Conservation (phyloP, 768 basidiomycete species). For the Pleurotus tuber-regium region DNA sequence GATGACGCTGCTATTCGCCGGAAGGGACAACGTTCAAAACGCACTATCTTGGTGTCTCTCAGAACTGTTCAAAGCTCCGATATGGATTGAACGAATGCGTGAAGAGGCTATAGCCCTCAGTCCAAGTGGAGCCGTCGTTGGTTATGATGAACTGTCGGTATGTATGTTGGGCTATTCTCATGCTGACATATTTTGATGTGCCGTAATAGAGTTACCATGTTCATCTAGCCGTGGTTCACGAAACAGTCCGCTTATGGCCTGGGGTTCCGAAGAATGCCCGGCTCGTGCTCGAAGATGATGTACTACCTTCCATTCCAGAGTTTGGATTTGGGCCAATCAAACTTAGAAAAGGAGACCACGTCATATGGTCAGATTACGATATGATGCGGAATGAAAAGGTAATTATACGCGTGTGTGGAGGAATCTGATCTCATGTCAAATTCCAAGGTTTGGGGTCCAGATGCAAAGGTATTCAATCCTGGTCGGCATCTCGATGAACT, state of each 20-base stretch:
- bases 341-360: background rate
- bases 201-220: background rate
- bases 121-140: background rate
- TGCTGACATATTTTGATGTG: no score
- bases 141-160: background rate
- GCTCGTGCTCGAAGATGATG: background rate
- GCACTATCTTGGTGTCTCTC: background rate
- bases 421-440: no score
- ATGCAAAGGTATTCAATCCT: background rate
- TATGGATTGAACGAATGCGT: background rate
- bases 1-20: background rate
- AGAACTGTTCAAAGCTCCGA: background rate
- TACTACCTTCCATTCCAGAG: background rate
- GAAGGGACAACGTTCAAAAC: background rate
- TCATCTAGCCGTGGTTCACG: background rate
- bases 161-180: background rate
- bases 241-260: background rate
- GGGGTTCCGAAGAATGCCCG: background rate
- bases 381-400: background rate
- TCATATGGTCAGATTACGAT: background rate
- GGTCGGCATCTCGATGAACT: background rate
- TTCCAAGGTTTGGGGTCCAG: background rate
- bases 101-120: background rate
- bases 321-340: background rate
- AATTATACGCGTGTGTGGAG: no score